Percentiles rank a stretch among this genome's conserved stretches.
These are phyloP conservation scores for Skeletonema menzelii DNA, from an alignment of 108 stramenopile species.

Conservation along the genomic window DNA sequence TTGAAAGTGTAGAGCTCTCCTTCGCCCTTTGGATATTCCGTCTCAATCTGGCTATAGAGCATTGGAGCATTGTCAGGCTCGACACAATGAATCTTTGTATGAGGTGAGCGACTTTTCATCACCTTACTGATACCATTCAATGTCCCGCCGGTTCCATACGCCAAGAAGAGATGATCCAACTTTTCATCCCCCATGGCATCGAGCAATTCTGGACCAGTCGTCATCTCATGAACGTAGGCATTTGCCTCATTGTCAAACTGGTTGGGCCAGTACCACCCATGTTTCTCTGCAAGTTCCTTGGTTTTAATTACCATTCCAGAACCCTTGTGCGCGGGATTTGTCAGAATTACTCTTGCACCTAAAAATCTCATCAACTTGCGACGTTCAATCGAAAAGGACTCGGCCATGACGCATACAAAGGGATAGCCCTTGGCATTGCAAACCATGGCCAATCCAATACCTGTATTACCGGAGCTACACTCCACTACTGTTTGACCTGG, in stretches of 20 bases:
- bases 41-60: conserved; percentile 22
- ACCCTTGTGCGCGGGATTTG: conserved; percentile 29
- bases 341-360: conserved; percentile 48
- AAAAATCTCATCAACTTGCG: conserved; percentile 38
- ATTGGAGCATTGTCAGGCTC: conserved; percentile 41
- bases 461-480: conserved; percentile 87
- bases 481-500: conserved; percentile 86
- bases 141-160: conserved; percentile 43
- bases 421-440: conserved; percentile 81
- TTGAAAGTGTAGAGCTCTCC: conserved; percentile 14
- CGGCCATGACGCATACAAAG: conserved; percentile 58
- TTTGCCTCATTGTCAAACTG: conserved; percentile 92
- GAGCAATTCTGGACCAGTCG: conserved; percentile 84
- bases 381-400: conserved; percentile 51
- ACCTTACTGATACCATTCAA: conserved; percentile 32
- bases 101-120: conserved; percentile 9
- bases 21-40: conserved; percentile 26
- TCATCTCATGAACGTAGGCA: conserved; percentile 60
- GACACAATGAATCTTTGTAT: conserved; percentile 33
- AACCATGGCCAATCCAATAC: conserved; percentile 72
- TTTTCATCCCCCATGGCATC: conserved; percentile 33
- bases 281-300: conserved; percentile 39
- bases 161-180: conserved; percentile 33
- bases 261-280: conserved; percentile 53
- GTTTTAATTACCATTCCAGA: conserved; percentile 35